Evolutionary conservation across 1,139 yeast genomes (phyloP).

Genomic region (Suhomyces guaymorum): DNA sequence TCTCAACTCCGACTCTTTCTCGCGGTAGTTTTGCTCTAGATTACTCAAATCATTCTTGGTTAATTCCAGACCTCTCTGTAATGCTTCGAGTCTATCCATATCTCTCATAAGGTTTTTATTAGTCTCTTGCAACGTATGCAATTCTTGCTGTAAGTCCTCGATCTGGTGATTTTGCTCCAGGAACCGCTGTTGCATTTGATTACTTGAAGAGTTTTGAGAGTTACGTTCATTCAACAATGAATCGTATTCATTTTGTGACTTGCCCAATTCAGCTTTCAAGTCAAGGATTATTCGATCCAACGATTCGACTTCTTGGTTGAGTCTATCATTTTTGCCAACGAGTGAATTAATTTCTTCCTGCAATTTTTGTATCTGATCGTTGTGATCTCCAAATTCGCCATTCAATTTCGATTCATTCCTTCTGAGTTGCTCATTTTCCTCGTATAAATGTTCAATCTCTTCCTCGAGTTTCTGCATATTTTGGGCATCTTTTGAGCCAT

Average conservation of each 20-base stretch:
- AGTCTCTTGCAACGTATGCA: constrained; percentile 1
- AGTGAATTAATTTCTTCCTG: constrained; percentile 2
- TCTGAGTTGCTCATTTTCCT: constrained; percentile 18
- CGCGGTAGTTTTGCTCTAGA: constrained; percentile 1
- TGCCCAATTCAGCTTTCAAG: not conserved
- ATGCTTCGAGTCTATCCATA: constrained; percentile 6
- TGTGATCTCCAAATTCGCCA: constrained; percentile 5
- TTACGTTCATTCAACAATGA: not conserved
- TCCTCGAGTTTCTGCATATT: constrained; percentile 12
- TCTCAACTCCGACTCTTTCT: too few relatives aligned
- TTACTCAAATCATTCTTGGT: constrained; percentile 2
- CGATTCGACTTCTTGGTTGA: not conserved
- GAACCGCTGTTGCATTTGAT: not conserved
- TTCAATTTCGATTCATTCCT: too few relatives aligned
- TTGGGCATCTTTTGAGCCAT: constrained; percentile 6
- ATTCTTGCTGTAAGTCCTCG: not conserved
- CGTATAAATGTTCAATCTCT: constrained; percentile 14
- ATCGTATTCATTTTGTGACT: not conserved
- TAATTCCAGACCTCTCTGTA: constrained; percentile 1
- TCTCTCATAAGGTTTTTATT: constrained; percentile 2
- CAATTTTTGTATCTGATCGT: constrained; percentile 2
- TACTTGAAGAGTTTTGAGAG: not conserved
- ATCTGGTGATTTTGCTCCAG: constrained; percentile 1
- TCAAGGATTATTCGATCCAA: not conserved
- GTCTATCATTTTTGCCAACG: not conserved